A percentile compares a stretch with the other conserved stretches of the same genome.
phyloP scores from a whole-genome alignment of 1,284 basidiomycete species.

The Ustilago trichophora region DNA sequence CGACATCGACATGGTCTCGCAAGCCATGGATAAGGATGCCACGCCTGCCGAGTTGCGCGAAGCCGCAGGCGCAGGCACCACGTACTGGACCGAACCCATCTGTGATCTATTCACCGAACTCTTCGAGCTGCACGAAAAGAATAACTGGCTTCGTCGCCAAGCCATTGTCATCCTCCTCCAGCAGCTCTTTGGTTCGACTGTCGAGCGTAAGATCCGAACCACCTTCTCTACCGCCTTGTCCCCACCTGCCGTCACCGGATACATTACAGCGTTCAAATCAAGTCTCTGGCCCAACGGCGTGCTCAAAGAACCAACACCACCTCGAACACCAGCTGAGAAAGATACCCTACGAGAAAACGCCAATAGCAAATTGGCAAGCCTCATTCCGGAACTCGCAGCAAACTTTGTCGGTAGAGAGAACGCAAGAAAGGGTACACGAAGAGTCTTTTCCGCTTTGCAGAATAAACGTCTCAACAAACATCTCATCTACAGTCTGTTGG shows the following conservation, averaged over 20 bases:
- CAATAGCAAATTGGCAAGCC: slow-evolving; percentile 82
- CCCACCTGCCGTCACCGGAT: slow-evolving; percentile 70
- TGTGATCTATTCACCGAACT: slow-evolving; percentile 90
- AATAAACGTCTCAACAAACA: slow-evolving; percentile 81
- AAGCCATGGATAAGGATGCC: slow-evolving; percentile 42
- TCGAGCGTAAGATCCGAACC: slow-evolving; percentile 94
- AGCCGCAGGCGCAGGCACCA: slow-evolving; percentile 83
- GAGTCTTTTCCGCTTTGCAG: slow-evolving; percentile 90
- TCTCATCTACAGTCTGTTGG: slow-evolving; percentile 49
- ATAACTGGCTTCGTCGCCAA: slow-evolving; percentile 94
- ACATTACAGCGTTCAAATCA: slow-evolving; percentile 74
- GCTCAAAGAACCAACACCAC: slow-evolving; percentile 72
- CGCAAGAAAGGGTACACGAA: slow-evolving; percentile 85
- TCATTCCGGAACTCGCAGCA: slow-evolving; percentile 94
- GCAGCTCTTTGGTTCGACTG: slow-evolving; percentile 91
- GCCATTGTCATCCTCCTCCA: slow-evolving; percentile 95
- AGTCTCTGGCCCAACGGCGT: slow-evolving; percentile 84
- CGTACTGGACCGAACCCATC: slow-evolving; percentile 84
- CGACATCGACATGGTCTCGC: slow-evolving; percentile 50
- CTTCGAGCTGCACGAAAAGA: slow-evolving; percentile 91
- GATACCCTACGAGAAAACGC: slow-evolving; percentile 81
- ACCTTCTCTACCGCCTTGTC: slow-evolving; percentile 71
- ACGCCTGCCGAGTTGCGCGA: slow-evolving; percentile 73
- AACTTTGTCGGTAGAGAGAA: slow-evolving; percentile 96
- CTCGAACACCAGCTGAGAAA: slow-evolving; percentile 83